phyloP scores from a whole-genome alignment of 2,329 filamentous ascomycete species.

The Penicillium sp. region DNA sequence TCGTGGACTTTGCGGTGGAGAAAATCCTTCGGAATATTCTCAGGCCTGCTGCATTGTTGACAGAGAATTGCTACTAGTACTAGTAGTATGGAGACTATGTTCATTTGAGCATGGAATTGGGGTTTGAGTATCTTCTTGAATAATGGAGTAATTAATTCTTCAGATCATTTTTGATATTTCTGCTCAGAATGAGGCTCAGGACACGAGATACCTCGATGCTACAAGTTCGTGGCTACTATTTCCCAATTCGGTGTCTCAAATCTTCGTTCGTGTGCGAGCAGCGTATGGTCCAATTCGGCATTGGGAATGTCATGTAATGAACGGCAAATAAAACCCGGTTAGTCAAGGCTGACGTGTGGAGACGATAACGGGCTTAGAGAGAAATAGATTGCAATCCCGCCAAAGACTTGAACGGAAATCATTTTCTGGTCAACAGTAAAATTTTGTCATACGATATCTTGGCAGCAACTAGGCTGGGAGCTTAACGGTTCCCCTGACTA shows the following conservation, averaged over 20 bases:
- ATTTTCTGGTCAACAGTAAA: neutral
- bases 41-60: too few relatives aligned
- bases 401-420: neutral
- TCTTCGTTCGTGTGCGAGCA: neutral
- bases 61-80: too few relatives aligned
- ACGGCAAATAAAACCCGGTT: neutral
- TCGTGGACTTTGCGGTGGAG: neutral
- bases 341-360: neutral
- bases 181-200: too few relatives aligned
- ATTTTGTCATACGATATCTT: neutral
- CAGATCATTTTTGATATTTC: too few relatives aligned
- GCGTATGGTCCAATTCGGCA: neutral
- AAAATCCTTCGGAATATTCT: neutral
- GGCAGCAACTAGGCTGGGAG: neutral
- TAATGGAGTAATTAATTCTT: too few relatives aligned
- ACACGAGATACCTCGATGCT: too few relatives aligned
- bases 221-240: neutral
- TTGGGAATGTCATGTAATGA: neutral
- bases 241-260: neutral
- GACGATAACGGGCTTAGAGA: neutral
- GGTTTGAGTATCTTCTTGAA: neutral
- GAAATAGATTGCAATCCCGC: neutral
- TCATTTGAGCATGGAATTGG: too few relatives aligned
- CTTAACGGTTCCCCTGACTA: constrained; percentile 6
- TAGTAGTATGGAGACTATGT: too few relatives aligned